Base-by-base conservation (phyloP, 2,329 filamentous ascomycete genomes). In the Fusarium sp. region DNA sequence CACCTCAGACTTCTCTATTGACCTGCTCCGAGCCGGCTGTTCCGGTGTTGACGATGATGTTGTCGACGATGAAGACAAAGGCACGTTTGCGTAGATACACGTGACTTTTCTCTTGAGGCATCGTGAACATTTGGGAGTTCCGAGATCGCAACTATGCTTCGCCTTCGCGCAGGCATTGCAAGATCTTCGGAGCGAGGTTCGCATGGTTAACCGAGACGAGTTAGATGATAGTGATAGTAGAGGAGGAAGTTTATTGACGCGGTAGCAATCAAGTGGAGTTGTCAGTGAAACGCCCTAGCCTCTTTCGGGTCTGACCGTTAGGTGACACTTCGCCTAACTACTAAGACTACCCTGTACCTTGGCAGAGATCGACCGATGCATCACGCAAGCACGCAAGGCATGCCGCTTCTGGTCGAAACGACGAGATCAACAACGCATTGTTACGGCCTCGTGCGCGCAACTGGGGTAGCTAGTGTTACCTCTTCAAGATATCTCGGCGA, bases 121-220 rank as follows among this genome's bases (percentile, higher is more conserved):
- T 61, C 88, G 86, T 8, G 88, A 88, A 79, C 88, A 90, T 57
- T 81, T 83, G 8, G 88, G 88, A 3, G 83, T 87, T 36, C 82
- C 82, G 24, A 90, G 84, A 75, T 90, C 87, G 78, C 88, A 90
- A 66, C 86, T 85, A 70, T 87, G 84, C 74, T 90, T 90, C 9
- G 86, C 83, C 75, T 84, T 88, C 47, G 87, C 88, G 75, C 88
- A 90, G 22, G 87, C 84, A 72, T 83, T 82, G 80, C 88, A 90
- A 14, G 88, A 90, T 72, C 88, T 81, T 48, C 88, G 87, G 63
- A 90, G 87, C n/a, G 87, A 88, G 72, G 81, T 82, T 77, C 85
- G 87, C 88, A 90, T 90, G 66, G 45, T 56, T 58, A 38, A 22
- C 49, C 66, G 31, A 70, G 59, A 65, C 28, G 33, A 57, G 60